Evolutionary conservation across 2,329 filamentous ascomycete species (phyloP), one percentile per base, ranked within the genome.

Genomic region (Nectriaceae sp.): DNA sequence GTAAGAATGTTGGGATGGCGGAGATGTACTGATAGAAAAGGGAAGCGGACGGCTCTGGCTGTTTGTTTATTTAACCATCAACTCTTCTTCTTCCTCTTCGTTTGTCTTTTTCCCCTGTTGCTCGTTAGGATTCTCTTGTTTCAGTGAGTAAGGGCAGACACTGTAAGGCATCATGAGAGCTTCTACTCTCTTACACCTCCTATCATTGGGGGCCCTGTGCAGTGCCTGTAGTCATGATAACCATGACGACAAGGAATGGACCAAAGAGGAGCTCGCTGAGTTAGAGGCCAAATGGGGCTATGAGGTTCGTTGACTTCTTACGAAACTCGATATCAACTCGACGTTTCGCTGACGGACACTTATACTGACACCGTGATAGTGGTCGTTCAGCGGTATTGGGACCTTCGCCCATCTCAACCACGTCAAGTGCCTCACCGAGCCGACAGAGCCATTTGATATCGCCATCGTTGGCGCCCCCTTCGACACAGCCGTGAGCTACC

Each of bases 381-480:
- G 70, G 68, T 54, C 63, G 1, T 94, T 90, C 66, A 79, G 80
- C 21, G 89, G 89, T 50, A 88, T 94, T 54, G 84, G 84, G 44
- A 84, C 84, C 29, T 91, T 90, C 67, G 88, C 86, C 33, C 88
- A 90, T 61, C 75, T 90, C 22, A 76, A 82, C 58, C 76, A 89
- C 55, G 76, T 81, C 54, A 88, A 85, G 63, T 90, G 87, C 59
- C 75, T 90, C 29, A 82, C 83, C n/a, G 79, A 79, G 40, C 85
- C 85, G 1, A 72, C 77, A 21, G 79, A 82, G 62, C 70, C 71
- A 13, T 90, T 82, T 61, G 87, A 90, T 64, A 88, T 90, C 59
- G 87, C 79, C 49, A 80, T 90, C 47, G 76, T 90, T 48, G 87
- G 87, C 4, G 84, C 80, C 1, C 87, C 87, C 0, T 90, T 90